Percentiles rank a stretch among this genome's conserved stretches.
These are phyloP conservation scores for Desmodesmus armatus DNA, from an alignment of 139 green algal species.

Conservation along the genomic window DNA sequence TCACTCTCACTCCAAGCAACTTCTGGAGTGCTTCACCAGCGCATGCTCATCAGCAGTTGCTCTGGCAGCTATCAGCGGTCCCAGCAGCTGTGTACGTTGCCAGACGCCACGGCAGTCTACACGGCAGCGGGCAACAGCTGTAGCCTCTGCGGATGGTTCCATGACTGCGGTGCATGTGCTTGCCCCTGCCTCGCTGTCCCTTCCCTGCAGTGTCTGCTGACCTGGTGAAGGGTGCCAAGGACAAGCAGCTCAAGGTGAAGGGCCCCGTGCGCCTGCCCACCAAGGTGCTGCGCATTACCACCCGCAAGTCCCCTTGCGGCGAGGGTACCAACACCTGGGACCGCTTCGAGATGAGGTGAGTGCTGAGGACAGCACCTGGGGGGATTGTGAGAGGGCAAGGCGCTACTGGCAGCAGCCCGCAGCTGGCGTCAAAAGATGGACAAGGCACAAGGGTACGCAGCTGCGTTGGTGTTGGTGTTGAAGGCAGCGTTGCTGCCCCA, in stretches of 20 bases:
- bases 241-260: conserved; percentile 99
- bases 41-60: too few relatives aligned
- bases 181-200: background rate
- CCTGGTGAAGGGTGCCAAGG: conserved; percentile 97
- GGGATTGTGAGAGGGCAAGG: background rate
- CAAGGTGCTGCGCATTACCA: conserved; percentile 97
- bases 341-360: conserved; percentile 93
- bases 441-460: background rate
- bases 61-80: too few relatives aligned
- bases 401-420: background rate
- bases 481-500: background rate
- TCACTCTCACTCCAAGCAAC: too few relatives aligned
- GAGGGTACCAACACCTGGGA: conserved; percentile 99
- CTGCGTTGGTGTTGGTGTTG: background rate
- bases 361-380: background rate
- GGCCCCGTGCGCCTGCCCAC: conserved; percentile 99
- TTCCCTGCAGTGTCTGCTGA: conserved; percentile 90
- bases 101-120: background rate
- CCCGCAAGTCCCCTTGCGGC: conserved; percentile 97
- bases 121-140: background rate
- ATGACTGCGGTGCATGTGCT: background rate
- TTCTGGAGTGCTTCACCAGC: too few relatives aligned
- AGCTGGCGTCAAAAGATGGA: background rate
- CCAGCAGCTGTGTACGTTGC: background rate
- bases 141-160: background rate